Percentiles rank a stretch among this genome's conserved stretches.
These are phyloP conservation scores for Cubamyces lactineus DNA, from an alignment of 768 basidiomycete genomes.

Conservation along the genomic window DNA sequence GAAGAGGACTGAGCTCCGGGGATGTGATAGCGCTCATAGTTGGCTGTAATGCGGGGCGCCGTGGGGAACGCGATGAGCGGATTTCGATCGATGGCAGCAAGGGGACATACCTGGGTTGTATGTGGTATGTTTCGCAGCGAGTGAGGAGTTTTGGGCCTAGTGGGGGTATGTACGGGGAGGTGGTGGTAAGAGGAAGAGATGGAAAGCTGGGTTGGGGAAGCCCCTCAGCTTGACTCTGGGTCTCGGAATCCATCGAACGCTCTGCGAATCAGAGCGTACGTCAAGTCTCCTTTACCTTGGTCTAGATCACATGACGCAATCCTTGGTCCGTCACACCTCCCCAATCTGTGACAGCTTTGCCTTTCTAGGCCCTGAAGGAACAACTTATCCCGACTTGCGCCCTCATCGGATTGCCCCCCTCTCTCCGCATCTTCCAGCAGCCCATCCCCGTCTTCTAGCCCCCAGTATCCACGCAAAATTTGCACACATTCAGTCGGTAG, in stretches of 20 bases:
- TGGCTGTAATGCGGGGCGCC: slow-evolving; percentile 13
- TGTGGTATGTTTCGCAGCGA: not conserved
- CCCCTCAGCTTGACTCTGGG: slow-evolving; percentile 1
- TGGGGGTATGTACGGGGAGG: slow-evolving; percentile 2
- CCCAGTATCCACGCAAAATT: not conserved
- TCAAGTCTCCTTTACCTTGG: slow-evolving; percentile 25
- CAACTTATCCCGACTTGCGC: slow-evolving; percentile 2
- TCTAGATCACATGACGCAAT: slow-evolving; percentile 26
- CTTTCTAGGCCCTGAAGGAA: slow-evolving; percentile 9
- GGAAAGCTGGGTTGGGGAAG: not conserved
- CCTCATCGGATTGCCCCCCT: not conserved
- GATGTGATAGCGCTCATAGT: slow-evolving; percentile 27
- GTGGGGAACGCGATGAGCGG: slow-evolving; percentile 14
- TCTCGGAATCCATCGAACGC: slow-evolving; percentile 15
- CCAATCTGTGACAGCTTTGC: slow-evolving; percentile 8
- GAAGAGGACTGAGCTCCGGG: slow-evolving; percentile 28
- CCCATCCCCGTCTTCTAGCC: not conserved
- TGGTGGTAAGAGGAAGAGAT: slow-evolving; percentile 18
- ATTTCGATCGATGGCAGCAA: slow-evolving; percentile 10
- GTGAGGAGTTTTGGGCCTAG: not conserved
- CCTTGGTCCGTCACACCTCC: slow-evolving; percentile 11
- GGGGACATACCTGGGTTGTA: slow-evolving; percentile 6
- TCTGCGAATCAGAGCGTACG: slow-evolving; percentile 23
- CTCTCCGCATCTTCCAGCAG: not conserved
- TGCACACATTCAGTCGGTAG: not conserved